Conservation (phyloP, 169 alveolate species). For the Plasmodium sp. region DNA sequence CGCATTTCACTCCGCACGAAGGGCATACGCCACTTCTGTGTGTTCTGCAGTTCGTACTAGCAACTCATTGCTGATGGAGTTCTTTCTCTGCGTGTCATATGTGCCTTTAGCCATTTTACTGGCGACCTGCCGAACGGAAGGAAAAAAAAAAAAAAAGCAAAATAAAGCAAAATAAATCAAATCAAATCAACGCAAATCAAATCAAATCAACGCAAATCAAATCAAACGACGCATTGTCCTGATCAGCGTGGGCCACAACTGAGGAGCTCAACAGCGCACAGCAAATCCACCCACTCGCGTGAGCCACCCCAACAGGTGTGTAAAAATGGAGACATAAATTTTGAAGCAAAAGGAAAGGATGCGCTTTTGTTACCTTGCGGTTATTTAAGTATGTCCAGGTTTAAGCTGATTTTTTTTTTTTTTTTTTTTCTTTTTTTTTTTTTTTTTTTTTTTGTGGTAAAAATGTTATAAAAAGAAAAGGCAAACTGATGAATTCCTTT, state of each 20-base stretch:
- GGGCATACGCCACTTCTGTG: neutral
- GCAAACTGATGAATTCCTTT: neutral
- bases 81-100: constrained; percentile 9
- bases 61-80: constrained; percentile 11
- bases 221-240: neutral
- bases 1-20: neutral
- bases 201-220: neutral
- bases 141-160: neutral
- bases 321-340: neutral
- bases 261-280: neutral
- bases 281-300: neutral
- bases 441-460: neutral
- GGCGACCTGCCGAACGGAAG: neutral
- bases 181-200: neutral
- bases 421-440: neutral
- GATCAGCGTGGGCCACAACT: neutral
- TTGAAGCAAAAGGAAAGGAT: neutral
- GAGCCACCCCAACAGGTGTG: neutral
- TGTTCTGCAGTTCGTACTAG: constrained; percentile 21
- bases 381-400: neutral
- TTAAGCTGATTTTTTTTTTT: neutral
- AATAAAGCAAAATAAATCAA: neutral
- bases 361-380: neutral
- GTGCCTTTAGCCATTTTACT: constrained; percentile 29
- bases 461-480: neutral